Base-by-base conservation (phyloP, 371 early-diverging fungal species). In the Sporodiniella umbellata region DNA sequence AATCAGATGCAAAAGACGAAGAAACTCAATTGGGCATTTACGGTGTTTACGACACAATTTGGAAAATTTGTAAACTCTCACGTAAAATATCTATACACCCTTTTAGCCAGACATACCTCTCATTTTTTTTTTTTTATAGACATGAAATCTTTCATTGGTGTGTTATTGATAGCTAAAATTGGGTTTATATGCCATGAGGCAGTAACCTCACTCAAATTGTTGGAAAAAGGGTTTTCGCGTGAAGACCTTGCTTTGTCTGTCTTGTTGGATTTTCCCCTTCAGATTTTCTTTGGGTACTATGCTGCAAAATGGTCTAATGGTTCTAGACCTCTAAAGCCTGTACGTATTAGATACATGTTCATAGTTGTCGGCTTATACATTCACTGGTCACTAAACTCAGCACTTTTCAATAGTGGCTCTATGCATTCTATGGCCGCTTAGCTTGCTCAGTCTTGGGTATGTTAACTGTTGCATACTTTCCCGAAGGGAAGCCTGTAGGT, bases 291-390 rank as follows among this genome's bases (percentile, higher is more conserved):
- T 73, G 99, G 99, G 3, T 96, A 94, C 65, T 94, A 92, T 67
- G 96, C 95, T 0, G 99, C 96, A 17, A 87, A 89, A 55, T 96
- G 96, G 97, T 93, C 92, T 25, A 84, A 75, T 51, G 96, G 96
- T 0, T 60, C 70, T 11, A 74, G 88, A 25, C 96, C 96, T 2
- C 66, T 96, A 56, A 82, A 78, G 37, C 96, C 97, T 21, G 92
- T 91, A 80, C 4, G 30, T 28, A 7, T 28, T 28, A 4, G 4
- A 28, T 28, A 28, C 30, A 28, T 14, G 10, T 17, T 17, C 8
- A 10, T n/a, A 22, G 22, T n/a, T n/a, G n/a, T n/a, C n/a, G n/a
- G n/a, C n/a, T n/a, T n/a, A n/a, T n/a, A n/a, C 8, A 44, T 33
- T 33, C 14, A 24, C 22, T 17, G 14, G 15, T 14, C 33, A 12